Conservation (phyloP, 805 yeast species). For the Ogataea trehalophila region DNA sequence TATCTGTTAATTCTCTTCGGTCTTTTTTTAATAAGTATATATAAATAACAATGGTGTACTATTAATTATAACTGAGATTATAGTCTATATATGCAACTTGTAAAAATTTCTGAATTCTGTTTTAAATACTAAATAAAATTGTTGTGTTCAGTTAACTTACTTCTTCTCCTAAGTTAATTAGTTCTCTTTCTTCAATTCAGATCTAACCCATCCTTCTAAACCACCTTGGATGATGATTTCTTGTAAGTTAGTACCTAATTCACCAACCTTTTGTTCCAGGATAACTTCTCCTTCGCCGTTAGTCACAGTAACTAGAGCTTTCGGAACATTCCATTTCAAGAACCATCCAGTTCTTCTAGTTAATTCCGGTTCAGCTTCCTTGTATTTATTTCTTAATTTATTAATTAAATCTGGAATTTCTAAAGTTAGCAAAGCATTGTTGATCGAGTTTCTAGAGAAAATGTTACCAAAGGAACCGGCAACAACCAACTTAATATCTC, state of each 20-base stretch:
- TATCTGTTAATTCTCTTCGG: too few relatives aligned
- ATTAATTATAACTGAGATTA: too few relatives aligned
- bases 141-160: too few relatives aligned
- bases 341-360: conserved; percentile 95
- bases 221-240: conserved; percentile 98
- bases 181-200: conserved; percentile 44
- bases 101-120: too few relatives aligned
- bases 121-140: too few relatives aligned
- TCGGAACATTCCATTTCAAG: conserved; percentile 88
- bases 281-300: conserved; percentile 60
- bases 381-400: conserved; percentile 66
- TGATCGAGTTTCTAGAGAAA: conserved; percentile 91
- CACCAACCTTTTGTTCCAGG: conserved; percentile 86
- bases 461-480: conserved; percentile 98
- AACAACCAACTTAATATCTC: conserved; percentile 88
- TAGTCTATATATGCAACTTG: too few relatives aligned
- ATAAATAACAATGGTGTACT: too few relatives aligned
- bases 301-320: conserved; percentile 71
- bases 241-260: conserved; percentile 90
- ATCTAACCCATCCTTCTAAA: conserved; percentile 94
- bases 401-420: conserved; percentile 87
- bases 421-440: conserved; percentile 89
- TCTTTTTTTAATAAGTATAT: too few relatives aligned
- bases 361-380: conserved; percentile 51
- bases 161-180: too few relatives aligned